Conservation (phyloP, 2,329 filamentous ascomycete genomes). For the Xylaria sp. region DNA sequence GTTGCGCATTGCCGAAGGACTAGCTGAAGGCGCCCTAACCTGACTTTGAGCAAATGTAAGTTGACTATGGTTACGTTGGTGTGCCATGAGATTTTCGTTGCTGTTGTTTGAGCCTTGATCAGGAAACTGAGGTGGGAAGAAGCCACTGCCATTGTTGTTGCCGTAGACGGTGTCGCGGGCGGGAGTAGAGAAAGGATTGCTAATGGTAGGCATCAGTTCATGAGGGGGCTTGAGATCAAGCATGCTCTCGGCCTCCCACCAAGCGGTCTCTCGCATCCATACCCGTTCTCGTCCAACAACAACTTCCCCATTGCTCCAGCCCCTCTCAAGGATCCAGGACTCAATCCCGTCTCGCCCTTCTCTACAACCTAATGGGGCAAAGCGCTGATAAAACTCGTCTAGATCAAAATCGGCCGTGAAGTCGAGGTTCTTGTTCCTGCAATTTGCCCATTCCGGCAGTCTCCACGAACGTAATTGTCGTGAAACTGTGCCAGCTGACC, state of each 20-base stretch:
- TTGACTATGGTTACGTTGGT: constrained; percentile 63
- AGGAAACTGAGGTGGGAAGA: constrained; percentile 69
- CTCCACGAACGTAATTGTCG: constrained; percentile 93
- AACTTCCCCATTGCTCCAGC: constrained; percentile 98
- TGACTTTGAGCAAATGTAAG: constrained; percentile 48
- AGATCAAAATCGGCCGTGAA: constrained; percentile 97
- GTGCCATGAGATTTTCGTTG: constrained; percentile 71
- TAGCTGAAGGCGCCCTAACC: constrained; percentile 62
- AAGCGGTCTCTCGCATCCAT: constrained; percentile 92
- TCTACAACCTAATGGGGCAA: constrained; percentile 80
- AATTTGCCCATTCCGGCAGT: constrained; percentile 94
- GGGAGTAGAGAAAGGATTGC: constrained; percentile 47
- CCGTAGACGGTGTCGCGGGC: constrained; percentile 77
- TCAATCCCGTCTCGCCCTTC: constrained; percentile 93
- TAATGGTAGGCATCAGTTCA: constrained; percentile 37
- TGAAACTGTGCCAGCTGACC: constrained; percentile 92
- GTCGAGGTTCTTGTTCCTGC: constrained; percentile 86
- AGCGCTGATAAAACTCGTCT: constrained; percentile 87
- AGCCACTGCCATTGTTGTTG: constrained; percentile 66
- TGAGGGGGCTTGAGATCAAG: constrained; percentile 81
- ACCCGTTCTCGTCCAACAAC: constrained; percentile 88
- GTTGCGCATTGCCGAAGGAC: constrained; percentile 63
- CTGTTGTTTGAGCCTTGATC: constrained; percentile 69
- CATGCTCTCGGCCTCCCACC: constrained; percentile 98
- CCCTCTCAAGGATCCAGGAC: constrained; percentile 90